Percentiles rank a stretch among this genome's conserved stretches.
These are phyloP conservation scores for Tetraselmis chui DNA, from an alignment of 139 green algal genomes.

Conservation along the genomic window DNA sequence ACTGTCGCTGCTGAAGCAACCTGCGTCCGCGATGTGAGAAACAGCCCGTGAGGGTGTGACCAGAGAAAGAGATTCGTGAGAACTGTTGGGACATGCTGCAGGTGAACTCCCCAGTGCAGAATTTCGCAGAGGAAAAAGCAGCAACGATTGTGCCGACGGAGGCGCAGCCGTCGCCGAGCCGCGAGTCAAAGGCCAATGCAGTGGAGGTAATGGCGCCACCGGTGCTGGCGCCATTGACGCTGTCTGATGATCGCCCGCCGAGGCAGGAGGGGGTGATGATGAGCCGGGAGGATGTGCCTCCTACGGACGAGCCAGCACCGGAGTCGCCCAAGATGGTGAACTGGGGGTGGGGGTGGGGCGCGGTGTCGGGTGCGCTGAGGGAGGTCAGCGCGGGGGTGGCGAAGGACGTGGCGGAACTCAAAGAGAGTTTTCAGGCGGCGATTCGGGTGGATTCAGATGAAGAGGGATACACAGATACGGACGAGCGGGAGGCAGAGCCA, in stretches of 20 bases:
- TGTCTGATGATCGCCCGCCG: background rate
- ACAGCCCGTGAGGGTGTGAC: background rate
- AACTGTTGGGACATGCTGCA: too few relatives aligned
- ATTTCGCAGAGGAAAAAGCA: background rate
- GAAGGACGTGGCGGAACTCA: background rate
- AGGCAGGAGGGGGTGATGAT: background rate
- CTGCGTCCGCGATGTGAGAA: too few relatives aligned
- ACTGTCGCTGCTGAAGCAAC: too few relatives aligned
- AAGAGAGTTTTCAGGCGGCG: background rate
- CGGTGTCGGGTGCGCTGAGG: background rate
- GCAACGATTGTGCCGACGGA: background rate
- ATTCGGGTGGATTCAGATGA: background rate
- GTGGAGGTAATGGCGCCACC: background rate
- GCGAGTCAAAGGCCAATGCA: background rate
- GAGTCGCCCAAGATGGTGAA: background rate
- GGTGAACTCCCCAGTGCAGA: too few relatives aligned
- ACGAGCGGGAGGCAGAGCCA: background rate
- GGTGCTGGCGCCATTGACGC: background rate
- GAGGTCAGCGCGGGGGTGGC: background rate
- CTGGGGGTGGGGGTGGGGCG: background rate
- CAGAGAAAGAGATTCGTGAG: background rate
- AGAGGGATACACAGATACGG: background rate
- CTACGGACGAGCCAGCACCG: background rate
- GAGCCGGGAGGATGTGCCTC: background rate
- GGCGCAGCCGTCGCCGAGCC: background rate